phyloP scores from a whole-genome alignment of 108 stramenopile genomes.

The Aurantiochytrium sp. region DNA sequence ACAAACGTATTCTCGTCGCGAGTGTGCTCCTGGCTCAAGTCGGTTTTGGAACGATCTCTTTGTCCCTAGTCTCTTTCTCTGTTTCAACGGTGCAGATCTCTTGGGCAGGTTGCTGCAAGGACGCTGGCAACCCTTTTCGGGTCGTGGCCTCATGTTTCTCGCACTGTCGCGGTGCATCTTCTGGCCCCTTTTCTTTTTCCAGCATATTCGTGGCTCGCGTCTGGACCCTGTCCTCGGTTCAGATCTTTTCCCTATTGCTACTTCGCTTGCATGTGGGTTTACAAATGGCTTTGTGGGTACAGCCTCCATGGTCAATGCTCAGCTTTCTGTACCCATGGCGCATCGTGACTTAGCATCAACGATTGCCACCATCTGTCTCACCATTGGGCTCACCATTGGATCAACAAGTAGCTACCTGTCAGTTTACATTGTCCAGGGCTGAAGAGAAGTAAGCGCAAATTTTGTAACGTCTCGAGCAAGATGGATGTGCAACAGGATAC shows the following conservation, averaged over 20 bases:
- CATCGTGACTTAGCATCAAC: not conserved
- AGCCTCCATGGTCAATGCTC: not conserved
- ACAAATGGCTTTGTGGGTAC: constrained; percentile 1
- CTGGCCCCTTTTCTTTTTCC: not conserved
- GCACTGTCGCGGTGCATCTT: not conserved
- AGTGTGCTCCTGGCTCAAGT: not conserved
- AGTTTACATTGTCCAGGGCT: not conserved
- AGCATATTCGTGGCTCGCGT: not conserved
- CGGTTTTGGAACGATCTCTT: constrained; percentile 23
- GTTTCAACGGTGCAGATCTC: constrained; percentile 17
- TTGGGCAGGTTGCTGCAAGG: not conserved
- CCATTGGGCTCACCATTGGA: not conserved
- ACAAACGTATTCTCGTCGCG: not conserved
- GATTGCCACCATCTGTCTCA: not conserved
- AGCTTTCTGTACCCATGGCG: not conserved
- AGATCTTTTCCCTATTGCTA: not conserved
- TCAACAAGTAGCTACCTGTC: not conserved
- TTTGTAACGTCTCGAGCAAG: too few species aligned
- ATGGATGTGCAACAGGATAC: too few species aligned
- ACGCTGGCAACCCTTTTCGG: not conserved
- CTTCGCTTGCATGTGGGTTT: not conserved
- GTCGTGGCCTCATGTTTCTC: not conserved
- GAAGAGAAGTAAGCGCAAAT: not conserved
- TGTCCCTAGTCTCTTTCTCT: constrained; percentile 16
- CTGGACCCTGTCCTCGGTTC: not conserved